A percentile compares a stretch with the other conserved stretches of the same genome.
Conservation (phyloP, 495 filamentous ascomycete genomes). For the Penicillium silybi region DNA sequence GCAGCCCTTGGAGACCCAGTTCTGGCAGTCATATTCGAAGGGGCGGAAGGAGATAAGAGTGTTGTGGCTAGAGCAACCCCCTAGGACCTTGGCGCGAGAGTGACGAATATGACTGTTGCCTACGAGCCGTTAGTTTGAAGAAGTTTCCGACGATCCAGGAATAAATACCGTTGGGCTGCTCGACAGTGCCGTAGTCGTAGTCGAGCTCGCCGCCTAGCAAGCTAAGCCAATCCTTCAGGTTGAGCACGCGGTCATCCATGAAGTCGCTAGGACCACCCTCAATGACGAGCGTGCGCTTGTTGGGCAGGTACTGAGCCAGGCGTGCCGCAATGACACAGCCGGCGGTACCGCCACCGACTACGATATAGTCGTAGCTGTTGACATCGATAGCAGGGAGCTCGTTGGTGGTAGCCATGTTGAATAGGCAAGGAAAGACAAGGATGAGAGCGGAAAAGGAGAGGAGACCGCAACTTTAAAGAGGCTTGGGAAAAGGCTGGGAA, state of each 20-base stretch:
- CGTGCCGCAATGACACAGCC: conserved; percentile 79
- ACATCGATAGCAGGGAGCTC: conserved; percentile 55
- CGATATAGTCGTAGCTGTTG: conserved; percentile 77
- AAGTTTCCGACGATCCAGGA: background rate
- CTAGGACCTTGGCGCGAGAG: conserved; percentile 79
- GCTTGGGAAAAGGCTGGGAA: background rate
- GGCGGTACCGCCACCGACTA: conserved; percentile 83
- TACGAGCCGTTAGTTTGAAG: conserved; percentile 14
- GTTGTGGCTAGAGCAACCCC: conserved; percentile 84
- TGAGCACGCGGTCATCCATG: conserved; percentile 65
- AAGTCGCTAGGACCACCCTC: conserved; percentile 61
- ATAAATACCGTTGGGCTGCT: conserved; percentile 69
- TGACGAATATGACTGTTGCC: conserved; percentile 82
- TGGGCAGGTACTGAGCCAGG: conserved; percentile 61
- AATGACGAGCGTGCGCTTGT: conserved; percentile 61
- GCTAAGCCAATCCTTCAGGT: conserved; percentile 74
- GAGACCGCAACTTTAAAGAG: conserved; percentile 3
- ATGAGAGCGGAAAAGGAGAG: background rate
- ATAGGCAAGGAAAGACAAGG: background rate
- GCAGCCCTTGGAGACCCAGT: conserved; percentile 70
- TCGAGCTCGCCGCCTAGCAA: conserved; percentile 77
- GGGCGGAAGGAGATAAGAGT: conserved; percentile 82
- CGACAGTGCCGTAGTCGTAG: conserved; percentile 81
- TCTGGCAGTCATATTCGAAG: conserved; percentile 71
- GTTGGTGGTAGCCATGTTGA: conserved; percentile 57